These are phyloP conservation scores for Auricularia heimuer DNA, from an alignment of 768 basidiomycete species.

Conservation along the genomic window DNA sequence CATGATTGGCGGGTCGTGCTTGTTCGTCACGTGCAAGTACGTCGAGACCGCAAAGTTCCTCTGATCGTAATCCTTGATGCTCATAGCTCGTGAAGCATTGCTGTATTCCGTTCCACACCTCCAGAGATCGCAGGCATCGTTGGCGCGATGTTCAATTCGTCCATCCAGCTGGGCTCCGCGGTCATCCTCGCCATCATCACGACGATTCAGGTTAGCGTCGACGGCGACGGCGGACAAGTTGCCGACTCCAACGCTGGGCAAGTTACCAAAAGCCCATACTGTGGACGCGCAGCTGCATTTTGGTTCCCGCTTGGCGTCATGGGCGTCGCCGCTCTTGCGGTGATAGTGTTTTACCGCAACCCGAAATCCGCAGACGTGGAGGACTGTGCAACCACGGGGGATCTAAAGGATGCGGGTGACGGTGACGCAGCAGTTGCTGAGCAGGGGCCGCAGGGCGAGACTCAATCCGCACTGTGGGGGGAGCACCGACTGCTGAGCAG, in stretches of 20 bases:
- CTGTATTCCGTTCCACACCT: conserved; percentile 6
- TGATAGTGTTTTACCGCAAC: conserved; percentile 4
- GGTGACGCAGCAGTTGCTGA: not conserved
- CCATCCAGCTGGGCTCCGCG: conserved; percentile 7
- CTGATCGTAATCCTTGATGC: too few species aligned
- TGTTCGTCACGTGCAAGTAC: conserved; percentile 40
- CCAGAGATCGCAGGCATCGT: conserved; percentile 9
- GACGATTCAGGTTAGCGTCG: conserved; percentile 4
- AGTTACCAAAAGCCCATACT: not conserved
- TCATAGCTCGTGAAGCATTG: not conserved
- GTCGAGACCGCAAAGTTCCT: conserved; percentile 10
- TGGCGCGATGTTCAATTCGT: conserved; percentile 10
- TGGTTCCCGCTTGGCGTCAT: conserved; percentile 6
- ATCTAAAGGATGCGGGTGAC: not conserved
- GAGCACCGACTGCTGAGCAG: too few species aligned
- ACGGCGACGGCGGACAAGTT: conserved; percentile 10
- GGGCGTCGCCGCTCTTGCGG: not conserved
- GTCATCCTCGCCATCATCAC: conserved; percentile 7
- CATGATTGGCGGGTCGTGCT: conserved; percentile 34
- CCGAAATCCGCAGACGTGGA: not conserved
- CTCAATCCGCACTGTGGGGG: too few species aligned
- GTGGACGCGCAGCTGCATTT: conserved; percentile 5
- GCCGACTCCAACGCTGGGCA: conserved; percentile 14
- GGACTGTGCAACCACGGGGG: not conserved
- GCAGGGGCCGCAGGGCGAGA: too few species aligned